Evolutionary conservation across 73 alveolate genomes (phyloP).

Genomic region (Halteria grandinella): DNA sequence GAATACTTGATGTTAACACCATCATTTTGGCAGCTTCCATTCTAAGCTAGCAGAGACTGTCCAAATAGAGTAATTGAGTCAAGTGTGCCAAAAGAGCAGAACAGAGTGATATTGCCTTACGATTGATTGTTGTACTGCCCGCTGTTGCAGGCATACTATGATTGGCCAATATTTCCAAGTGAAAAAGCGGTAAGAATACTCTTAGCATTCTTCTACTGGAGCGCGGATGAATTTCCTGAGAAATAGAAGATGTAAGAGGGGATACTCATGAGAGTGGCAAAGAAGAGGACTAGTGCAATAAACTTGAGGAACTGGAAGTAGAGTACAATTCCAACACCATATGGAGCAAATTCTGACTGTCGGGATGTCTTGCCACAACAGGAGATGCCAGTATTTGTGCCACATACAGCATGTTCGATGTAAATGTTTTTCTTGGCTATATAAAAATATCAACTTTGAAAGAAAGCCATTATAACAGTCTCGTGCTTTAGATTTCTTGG

Average conservation of each 20-base stretch:
- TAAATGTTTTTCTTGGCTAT: constrained; percentile 9
- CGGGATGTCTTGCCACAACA: constrained; percentile 33
- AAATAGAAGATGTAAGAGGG: constrained; percentile 53
- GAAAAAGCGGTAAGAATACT: constrained; percentile 49
- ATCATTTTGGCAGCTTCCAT: constrained; percentile 27
- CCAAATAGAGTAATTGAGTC: constrained; percentile 35
- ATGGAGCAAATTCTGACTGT: constrained; percentile 41
- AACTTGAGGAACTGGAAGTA: constrained; percentile 59
- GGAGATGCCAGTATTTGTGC: constrained; percentile 60
- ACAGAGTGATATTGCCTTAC: constrained; percentile 3
- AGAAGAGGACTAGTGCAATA: constrained; percentile 12
- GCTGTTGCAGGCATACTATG: constrained; percentile 35
- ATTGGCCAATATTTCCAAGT: constrained; percentile 61
- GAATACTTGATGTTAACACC: constrained; percentile 14
- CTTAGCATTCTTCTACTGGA: constrained; percentile 2
- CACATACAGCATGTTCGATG: constrained; percentile 29
- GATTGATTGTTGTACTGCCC: constrained; percentile 8
- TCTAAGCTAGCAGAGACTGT: not conserved
- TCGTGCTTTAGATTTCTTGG: too few species aligned
- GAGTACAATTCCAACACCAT: constrained; percentile 63
- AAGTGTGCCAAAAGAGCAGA: constrained; percentile 50
- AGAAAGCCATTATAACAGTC: too few species aligned
- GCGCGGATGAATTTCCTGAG: constrained; percentile 42
- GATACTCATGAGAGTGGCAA: constrained; percentile 19
- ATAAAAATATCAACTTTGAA: too few species aligned